Percentiles rank a stretch among this genome's conserved stretches.
These are phyloP conservation scores for Angomonas deanei DNA, from an alignment of 208 protist genomes.

Conservation along the genomic window DNA sequence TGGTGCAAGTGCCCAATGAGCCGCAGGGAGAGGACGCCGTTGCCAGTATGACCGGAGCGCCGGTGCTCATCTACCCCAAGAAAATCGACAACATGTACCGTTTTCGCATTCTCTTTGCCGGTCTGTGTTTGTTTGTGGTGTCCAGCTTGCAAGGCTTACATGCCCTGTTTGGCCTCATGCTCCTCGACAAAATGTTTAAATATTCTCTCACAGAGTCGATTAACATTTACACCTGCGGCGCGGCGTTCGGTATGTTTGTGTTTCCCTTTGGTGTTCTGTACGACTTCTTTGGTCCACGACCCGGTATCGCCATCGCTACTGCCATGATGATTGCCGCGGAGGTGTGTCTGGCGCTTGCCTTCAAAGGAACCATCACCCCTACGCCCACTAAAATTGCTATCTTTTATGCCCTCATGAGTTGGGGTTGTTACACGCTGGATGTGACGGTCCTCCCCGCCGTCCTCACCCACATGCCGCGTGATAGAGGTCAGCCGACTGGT, in stretches of 20 bases:
- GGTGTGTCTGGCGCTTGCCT: constrained; percentile 24
- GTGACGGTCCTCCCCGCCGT: constrained; percentile 24
- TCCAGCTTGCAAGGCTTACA: constrained; percentile 22
- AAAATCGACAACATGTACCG: constrained; percentile 27
- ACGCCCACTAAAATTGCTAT: constrained; percentile 22
- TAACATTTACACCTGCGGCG: constrained; percentile 22
- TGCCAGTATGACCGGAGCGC: neutral
- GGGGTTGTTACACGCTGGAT: constrained; percentile 31
- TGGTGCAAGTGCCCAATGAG: neutral
- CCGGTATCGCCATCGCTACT: constrained; percentile 14
- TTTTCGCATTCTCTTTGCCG: constrained; percentile 32
- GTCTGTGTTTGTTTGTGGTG: constrained; percentile 23
- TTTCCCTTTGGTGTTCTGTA: constrained; percentile 27
- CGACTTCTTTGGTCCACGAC: constrained; percentile 29
- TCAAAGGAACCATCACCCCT: constrained; percentile 20
- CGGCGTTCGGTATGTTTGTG: constrained; percentile 15
- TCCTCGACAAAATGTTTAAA: constrained; percentile 22
- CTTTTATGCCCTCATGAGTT: constrained; percentile 42
- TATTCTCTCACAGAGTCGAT: constrained; percentile 18
- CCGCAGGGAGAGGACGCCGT: neutral
- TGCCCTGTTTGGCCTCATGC: constrained; percentile 25
- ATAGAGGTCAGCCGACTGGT: constrained; percentile 40
- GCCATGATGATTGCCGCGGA: neutral
- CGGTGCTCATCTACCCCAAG: constrained; percentile 24
- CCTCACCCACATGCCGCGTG: constrained; percentile 43